phyloP scores from a whole-genome alignment of 176 grass and related monocot genomes.

The Carex littledalei region DNA sequence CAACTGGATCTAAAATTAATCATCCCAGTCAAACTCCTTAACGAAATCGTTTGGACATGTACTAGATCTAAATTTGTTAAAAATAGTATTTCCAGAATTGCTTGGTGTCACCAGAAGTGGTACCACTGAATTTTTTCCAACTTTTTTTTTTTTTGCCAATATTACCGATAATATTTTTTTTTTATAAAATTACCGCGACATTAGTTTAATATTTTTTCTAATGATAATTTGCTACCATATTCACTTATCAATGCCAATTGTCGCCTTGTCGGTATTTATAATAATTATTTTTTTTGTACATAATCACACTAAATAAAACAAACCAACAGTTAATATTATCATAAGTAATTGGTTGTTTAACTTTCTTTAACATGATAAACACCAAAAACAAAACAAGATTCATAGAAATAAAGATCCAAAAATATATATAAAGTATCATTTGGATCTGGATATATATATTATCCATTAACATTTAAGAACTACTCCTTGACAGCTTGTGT shows the following conservation, averaged over 20 bases:
- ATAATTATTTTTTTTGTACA: neutral
- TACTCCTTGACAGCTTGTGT: too few relatives aligned
- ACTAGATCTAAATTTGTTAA: conserved; percentile 8
- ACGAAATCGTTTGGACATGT: conserved; percentile 18
- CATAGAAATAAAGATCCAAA: too few relatives aligned
- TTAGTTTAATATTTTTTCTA: too few relatives aligned
- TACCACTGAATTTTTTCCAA: neutral
- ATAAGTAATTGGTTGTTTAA: too few relatives aligned
- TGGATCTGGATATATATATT: neutral
- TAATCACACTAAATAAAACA: neutral
- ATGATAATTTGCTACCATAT: too few relatives aligned
- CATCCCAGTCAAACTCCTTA: conserved; percentile 12
- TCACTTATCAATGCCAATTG: too few relatives aligned
- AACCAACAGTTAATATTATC: too few relatives aligned
- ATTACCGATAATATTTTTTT: too few relatives aligned
- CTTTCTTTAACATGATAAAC: too few relatives aligned
- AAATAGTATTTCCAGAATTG: neutral
- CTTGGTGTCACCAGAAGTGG: neutral
- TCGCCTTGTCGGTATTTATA: too few relatives aligned
- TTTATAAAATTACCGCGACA: too few relatives aligned
- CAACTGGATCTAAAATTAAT: conserved; percentile 23
- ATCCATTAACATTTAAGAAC: neutral
- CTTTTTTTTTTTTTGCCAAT: neutral
- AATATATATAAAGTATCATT: neutral
- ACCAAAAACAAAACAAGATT: too few relatives aligned